These are phyloP conservation scores for Posidonia australis DNA, from an alignment of 106 monocot species.

Conservation along the genomic window DNA sequence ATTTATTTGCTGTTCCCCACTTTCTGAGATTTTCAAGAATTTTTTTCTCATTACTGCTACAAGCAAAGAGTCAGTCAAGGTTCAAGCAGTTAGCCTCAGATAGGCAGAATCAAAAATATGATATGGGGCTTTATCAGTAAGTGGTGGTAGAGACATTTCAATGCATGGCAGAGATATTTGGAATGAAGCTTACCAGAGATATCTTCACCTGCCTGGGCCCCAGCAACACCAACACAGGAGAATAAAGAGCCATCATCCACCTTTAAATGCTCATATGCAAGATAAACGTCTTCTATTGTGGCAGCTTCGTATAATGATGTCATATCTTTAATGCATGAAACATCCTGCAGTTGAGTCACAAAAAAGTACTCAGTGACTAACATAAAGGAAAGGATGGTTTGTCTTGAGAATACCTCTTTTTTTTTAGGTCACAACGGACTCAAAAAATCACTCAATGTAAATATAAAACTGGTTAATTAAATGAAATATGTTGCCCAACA, in stretches of 20 bases:
- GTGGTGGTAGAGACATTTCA: no score
- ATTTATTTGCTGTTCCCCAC: no score
- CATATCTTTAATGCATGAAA: conserved; percentile 4
- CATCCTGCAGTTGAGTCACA: not conserved
- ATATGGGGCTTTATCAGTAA: not conserved
- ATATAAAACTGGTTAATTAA: no score
- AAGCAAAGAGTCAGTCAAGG: no score
- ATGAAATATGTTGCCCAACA: no score
- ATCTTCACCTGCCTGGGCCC: conserved; percentile 56
- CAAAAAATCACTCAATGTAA: no score
- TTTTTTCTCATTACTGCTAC: no score
- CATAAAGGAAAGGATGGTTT: not conserved
- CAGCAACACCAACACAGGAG: conserved; percentile 88
- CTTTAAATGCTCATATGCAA: conserved; percentile 80
- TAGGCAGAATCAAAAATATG: not conserved
- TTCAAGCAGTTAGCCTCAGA: no score
- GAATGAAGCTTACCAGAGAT: conserved; percentile 35
- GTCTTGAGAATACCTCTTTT: no score
- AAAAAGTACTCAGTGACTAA: not conserved
- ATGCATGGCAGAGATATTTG: no score
- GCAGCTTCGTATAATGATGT: conserved; percentile 20
- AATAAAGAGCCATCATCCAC: conserved; percentile 90
- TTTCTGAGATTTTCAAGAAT: no score
- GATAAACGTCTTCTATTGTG: conserved; percentile 80
- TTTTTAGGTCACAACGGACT: no score